Percentiles rank a stretch among this genome's conserved stretches.
Evolutionary conservation across 768 basidiomycete genomes (phyloP).

Genomic region (Roridomyces roridus): DNA sequence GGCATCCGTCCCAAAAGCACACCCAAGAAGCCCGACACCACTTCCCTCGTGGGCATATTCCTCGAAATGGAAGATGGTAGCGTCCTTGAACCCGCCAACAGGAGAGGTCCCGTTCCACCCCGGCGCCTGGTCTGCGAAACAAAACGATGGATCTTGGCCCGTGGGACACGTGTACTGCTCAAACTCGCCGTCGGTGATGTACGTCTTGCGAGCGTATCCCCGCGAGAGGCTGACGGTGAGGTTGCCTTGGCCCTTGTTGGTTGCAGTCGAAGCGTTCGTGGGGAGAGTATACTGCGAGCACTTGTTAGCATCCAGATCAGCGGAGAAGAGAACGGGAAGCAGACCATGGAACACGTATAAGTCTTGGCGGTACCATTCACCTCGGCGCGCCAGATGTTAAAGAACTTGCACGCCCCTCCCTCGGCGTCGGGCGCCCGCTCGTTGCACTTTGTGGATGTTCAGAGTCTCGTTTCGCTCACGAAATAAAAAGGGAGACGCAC

Average conservation of each 20-base stretch:
- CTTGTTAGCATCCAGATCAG: background rate
- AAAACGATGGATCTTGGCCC: constrained; percentile 1
- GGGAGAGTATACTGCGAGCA: constrained; percentile 17
- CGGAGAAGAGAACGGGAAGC: background rate
- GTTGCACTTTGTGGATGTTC: no score
- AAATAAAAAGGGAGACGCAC: no score
- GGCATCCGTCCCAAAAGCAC: constrained; percentile 18
- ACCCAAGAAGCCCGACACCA: constrained; percentile 22
- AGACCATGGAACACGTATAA: constrained; percentile 24
- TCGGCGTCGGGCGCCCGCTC: constrained; percentile 7
- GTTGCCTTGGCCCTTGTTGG: constrained; percentile 22
- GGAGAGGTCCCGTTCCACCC: constrained; percentile 20
- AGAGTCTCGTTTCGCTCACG: no score
- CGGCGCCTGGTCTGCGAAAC: constrained; percentile 10
- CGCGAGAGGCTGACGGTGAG: constrained; percentile 22
- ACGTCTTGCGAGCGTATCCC: constrained; percentile 19
- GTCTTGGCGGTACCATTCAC: constrained; percentile 7
- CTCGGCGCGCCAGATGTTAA: constrained; percentile 26
- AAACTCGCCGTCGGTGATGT: constrained; percentile 19
- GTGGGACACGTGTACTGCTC: constrained; percentile 19
- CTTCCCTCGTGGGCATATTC: constrained; percentile 22
- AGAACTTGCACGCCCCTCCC: constrained; percentile 24
- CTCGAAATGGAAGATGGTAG: constrained; percentile 27
- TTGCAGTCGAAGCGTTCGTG: constrained; percentile 20
- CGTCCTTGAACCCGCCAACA: constrained; percentile 21